Conservation (phyloP, 225 moss, liverwort and hornwort species). For the Asterella californica region DNA sequence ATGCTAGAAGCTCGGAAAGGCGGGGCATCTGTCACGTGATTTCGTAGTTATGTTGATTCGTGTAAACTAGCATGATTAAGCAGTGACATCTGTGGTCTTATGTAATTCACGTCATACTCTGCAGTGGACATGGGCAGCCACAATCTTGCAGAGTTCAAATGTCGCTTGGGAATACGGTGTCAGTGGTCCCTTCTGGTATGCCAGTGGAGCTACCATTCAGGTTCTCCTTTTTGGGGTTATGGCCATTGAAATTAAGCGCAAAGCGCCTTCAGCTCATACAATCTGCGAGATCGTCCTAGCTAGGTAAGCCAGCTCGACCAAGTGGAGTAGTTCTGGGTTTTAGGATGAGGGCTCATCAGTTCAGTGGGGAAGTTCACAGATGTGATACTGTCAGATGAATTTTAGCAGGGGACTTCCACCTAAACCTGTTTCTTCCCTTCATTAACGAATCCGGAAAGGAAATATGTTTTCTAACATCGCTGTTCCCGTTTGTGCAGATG, state of each 20-base stretch:
- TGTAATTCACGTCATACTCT: neutral
- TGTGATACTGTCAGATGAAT: neutral
- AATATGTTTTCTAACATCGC: neutral
- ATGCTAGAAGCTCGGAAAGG: too few relatives aligned
- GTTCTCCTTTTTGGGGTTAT: constrained; percentile 83
- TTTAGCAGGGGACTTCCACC: too few relatives aligned
- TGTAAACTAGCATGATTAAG: neutral
- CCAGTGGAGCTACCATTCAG: constrained; percentile 78
- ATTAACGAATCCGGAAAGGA: neutral
- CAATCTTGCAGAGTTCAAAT: constrained; percentile 89
- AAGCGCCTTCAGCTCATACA: constrained; percentile 90
- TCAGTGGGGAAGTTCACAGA: neutral
- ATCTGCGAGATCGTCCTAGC: constrained; percentile 88
- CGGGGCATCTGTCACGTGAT: too few relatives aligned
- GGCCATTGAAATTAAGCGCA: constrained; percentile 95
- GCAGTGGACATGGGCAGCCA: constrained; percentile 99
- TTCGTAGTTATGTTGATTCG: too few relatives aligned
- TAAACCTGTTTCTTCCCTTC: neutral
- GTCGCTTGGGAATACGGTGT: constrained; percentile 97
- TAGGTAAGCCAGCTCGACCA: constrained; percentile 17
- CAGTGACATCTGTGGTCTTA: neutral
- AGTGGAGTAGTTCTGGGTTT: neutral
- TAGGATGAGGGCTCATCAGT: neutral
- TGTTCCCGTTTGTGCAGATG: constrained; percentile 39
- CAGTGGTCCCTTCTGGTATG: constrained; percentile 97